phyloP scores from a whole-genome alignment of 2,329 filamentous ascomycete genomes.

The Fusarium keratoplasticum region DNA sequence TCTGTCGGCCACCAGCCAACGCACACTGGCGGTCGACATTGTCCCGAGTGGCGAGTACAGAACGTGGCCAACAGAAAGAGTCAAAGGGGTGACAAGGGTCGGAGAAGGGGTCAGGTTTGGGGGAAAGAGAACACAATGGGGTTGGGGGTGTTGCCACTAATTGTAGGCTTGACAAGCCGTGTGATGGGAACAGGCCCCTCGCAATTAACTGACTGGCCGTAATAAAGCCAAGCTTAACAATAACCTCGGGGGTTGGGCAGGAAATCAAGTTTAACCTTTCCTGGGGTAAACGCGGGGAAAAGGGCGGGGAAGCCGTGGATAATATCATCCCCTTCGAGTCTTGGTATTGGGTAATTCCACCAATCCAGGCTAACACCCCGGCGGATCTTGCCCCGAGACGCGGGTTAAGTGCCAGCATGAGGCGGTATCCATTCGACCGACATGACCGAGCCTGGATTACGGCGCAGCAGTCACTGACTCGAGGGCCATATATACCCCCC shows the following conservation, averaged over 20 bases:
- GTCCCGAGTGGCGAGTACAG: not conserved
- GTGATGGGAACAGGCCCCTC: not conserved
- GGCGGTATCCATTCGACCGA: not conserved
- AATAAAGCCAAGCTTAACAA: not conserved
- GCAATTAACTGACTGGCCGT: not conserved
- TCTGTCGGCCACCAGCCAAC: conserved; percentile 13
- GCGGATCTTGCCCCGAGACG: not conserved
- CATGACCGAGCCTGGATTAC: not conserved
- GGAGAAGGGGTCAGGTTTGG: not conserved
- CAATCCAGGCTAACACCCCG: not conserved
- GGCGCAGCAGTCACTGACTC: not conserved
- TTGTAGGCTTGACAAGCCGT: not conserved
- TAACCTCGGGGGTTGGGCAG: not conserved
- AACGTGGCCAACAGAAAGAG: not conserved
- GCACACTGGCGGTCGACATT: conserved; percentile 20
- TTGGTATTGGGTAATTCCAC: not conserved
- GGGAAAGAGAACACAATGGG: not conserved
- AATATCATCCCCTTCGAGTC: not conserved
- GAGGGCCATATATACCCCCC: not conserved
- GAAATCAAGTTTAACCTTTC: not conserved
- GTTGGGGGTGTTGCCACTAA: not conserved
- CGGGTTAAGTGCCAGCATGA: not conserved
- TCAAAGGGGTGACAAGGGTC: not conserved
- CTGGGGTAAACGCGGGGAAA: conserved; percentile 3
- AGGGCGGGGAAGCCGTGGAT: not conserved